Percentiles rank a stretch among this genome's conserved stretches.
Conservation (phyloP, 768 basidiomycete species). For the Mycena pura region DNA sequence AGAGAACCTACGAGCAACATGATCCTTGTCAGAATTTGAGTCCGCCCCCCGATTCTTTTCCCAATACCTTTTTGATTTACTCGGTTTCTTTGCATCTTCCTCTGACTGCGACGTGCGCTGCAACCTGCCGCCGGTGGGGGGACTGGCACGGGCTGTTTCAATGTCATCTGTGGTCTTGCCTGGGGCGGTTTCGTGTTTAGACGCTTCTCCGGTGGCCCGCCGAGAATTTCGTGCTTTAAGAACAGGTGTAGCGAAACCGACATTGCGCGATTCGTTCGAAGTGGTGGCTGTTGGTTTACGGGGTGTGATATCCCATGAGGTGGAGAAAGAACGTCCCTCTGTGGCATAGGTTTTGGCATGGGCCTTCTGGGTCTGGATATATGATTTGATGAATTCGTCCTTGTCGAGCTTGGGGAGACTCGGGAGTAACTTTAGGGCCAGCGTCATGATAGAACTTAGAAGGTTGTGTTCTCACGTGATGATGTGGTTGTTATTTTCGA, state of each 20-base stretch:
- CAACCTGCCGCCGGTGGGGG: neutral
- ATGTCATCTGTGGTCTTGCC: conserved; percentile 1
- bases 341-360: conserved; percentile 51
- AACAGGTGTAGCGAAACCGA: conserved; percentile 16
- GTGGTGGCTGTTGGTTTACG: conserved; percentile 2
- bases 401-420: conserved; percentile 49
- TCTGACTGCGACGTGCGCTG: neutral
- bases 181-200: conserved; percentile 1
- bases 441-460: neutral
- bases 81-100: neutral
- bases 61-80: neutral
- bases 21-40: conserved; percentile 42
- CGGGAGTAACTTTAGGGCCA: conserved; percentile 28
- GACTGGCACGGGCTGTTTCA: neutral
- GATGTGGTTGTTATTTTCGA: no score
- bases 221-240: conserved; percentile 7
- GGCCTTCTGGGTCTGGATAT: conserved; percentile 55
- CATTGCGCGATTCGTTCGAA: neutral
- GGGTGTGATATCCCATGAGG: conserved; percentile 36
- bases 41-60: conserved; percentile 20
- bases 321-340: conserved; percentile 43
- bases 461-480: neutral
- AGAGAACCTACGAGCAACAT: conserved; percentile 40
- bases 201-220: neutral
- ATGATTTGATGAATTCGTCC: conserved; percentile 49